Base-by-base conservation (phyloP, 2,329 filamentous ascomycete genomes). In the Ophiostoma sp. region DNA sequence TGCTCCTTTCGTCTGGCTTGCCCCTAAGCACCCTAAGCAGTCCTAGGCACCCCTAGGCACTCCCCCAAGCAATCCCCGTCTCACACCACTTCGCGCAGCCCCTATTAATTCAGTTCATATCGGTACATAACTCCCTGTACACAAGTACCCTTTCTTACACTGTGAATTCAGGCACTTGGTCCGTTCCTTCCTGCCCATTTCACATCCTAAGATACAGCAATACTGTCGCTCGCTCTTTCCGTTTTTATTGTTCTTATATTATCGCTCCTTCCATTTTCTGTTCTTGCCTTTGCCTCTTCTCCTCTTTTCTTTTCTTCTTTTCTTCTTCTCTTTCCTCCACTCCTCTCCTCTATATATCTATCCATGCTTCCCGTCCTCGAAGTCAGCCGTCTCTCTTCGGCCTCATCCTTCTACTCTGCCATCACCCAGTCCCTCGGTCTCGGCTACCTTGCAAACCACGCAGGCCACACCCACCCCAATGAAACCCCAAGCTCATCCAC, bases 341-440 rank as follows among this genome's bases (percentile, higher is more conserved):
- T 7, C 39, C 65, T n/a, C 65, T 23, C 39, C 23, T n/a, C 20
- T 67, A 67, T 44, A 44, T 70, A 62, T 39, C 71, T 70, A 62
- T 39, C 71, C 70, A 81, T 81, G 78, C 76, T 84, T 73, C 85
- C 86, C 67, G 82, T 83, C 73, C 76, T 88, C 74, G 83, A 87
- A 77, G 93, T 96, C 76, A 89, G 88, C 72, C 89, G 94, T 79
- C 87, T 96, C 69, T 87, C 92, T 69, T 87, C 89, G 48, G 91
- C 93, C 3, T 88, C 90, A 67, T 95, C 92, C 8, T 96, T 96
- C 82, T 96, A 93, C 79, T 86, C 93, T 31, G 86, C 90, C 73
- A 85, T 93, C 73, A 84, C 92, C 8, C 91, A 94, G 75, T 90
- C 92, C 3, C 84, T 96, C 31, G 91, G 91, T 52, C 88, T 96